These are phyloP conservation scores for Penicillium canariense DNA, from an alignment of 495 filamentous ascomycete genomes.

Conservation along the genomic window DNA sequence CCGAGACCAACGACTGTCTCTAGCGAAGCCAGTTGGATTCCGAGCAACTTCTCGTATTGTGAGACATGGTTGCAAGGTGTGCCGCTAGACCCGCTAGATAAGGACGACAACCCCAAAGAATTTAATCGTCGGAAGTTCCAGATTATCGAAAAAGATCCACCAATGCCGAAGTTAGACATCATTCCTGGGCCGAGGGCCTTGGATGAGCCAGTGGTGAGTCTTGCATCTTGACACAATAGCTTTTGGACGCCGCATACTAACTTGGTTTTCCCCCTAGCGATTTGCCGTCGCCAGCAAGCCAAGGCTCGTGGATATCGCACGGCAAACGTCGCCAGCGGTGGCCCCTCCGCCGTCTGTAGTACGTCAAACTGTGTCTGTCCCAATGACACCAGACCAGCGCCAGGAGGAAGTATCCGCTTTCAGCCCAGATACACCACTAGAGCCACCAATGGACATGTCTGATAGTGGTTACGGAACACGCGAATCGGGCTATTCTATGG, in stretches of 20 bases:
- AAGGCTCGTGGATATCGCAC: slow-evolving; percentile 44
- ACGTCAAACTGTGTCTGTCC: slow-evolving; percentile 27
- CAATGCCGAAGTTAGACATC: slow-evolving; percentile 30
- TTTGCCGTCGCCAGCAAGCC: slow-evolving; percentile 45
- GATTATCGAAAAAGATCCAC: slow-evolving; percentile 42
- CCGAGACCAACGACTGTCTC: slow-evolving; percentile 41
- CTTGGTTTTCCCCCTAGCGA: slow-evolving; percentile 19
- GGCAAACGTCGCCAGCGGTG: slow-evolving; percentile 31
- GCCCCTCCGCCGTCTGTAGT: slow-evolving; percentile 21
- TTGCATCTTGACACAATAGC: background rate
- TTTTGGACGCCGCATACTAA: background rate
- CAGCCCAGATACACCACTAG: slow-evolving; percentile 44
- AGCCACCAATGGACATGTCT: slow-evolving; percentile 40
- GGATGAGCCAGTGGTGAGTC: slow-evolving; percentile 32
- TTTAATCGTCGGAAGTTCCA: slow-evolving; percentile 41
- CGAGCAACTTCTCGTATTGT: slow-evolving; percentile 43
- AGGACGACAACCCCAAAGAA: slow-evolving; percentile 27
- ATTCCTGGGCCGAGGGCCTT: slow-evolving; percentile 29
- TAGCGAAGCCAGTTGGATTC: slow-evolving; percentile 44
- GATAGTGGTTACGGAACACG: slow-evolving; percentile 41
- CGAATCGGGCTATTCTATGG: slow-evolving; percentile 27
- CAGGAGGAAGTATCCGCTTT: slow-evolving; percentile 47
- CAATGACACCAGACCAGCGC: slow-evolving; percentile 39
- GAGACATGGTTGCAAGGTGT: slow-evolving; percentile 45
- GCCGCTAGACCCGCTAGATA: slow-evolving; percentile 29